Evolutionary conservation across 805 yeast species (phyloP), one percentile per base, ranked within the genome.

Genomic region (Scheffersomyces stipitis): DNA sequence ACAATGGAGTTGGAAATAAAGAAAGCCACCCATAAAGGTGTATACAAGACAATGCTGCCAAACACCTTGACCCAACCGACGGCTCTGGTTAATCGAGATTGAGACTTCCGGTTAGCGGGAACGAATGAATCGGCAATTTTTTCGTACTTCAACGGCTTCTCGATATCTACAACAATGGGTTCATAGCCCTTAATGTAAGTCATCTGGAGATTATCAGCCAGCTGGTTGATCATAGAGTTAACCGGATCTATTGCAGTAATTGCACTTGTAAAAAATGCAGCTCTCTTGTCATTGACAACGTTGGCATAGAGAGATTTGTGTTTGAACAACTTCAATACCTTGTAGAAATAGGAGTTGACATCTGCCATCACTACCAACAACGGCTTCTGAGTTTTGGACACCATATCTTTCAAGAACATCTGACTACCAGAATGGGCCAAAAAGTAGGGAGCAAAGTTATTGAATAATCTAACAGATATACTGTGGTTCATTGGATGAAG

Each of bases 241-340:
- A 80, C 82, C 0, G 88, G 88, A 48, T 83, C 87, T 26, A 67
- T 60, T 18, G 60, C 49, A 0, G 84, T 76, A 24, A 84, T 84
- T 4, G 86, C 86, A 0, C 95, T 71, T 2, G 95, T 86, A 76
- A 85, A 86, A 83, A 86, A 88, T 12, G 86, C 75, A 3, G 95
- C 80, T 47, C 95, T 75, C 45, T 81, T 81, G 61, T 87, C 96
- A 44, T 87, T 85, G 40, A 81, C 75, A 28, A 85, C 73, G 60
- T 88, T 88, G 4, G 93, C 85, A 52, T 87, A 86, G 30, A 86
- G 59, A 4, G 80, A 58, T 29, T 72, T 69, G 44, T 75, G 56
- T 41, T 71, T 61, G 63, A 87, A 88, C 22, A 41, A 40, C 18
- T 64, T 46, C 28, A 87, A 64, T 1, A 81, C 84, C 44, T 71